Evolutionary conservation across 495 filamentous ascomycete genomes (phyloP).

Genomic region (Daldinia grandis): DNA sequence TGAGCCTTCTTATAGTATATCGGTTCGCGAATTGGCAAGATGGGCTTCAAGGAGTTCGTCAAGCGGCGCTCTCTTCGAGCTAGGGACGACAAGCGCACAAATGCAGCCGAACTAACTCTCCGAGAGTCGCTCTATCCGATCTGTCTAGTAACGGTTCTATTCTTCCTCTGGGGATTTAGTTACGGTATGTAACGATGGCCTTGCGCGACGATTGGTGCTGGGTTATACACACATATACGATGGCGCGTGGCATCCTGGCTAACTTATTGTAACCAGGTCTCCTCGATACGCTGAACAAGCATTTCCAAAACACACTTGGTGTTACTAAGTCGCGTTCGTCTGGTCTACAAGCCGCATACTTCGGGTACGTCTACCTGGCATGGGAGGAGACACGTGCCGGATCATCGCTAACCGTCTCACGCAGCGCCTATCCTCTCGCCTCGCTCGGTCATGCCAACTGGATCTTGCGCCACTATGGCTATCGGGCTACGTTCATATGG

Average conservation of each 20-base stretch:
- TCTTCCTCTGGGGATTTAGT: conserved; percentile 87
- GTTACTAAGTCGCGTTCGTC: conserved; percentile 48
- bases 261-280: conserved; percentile 50
- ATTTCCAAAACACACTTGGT: conserved; percentile 51
- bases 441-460: conserved; percentile 70
- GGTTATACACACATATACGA: not conserved
- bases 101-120: conserved; percentile 66
- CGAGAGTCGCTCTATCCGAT: conserved; percentile 62
- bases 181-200: conserved; percentile 56
- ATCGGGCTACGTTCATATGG: conserved; percentile 67
- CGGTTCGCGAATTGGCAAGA: conserved; percentile 25
- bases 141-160: conserved; percentile 73
- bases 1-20: not conserved
- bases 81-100: conserved; percentile 59
- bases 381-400: not conserved
- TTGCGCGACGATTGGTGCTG: not conserved
- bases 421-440: conserved; percentile 65
- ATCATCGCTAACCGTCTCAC: conserved; percentile 8
- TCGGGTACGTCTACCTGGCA: conserved; percentile 40
- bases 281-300: conserved; percentile 62
- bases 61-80: conserved; percentile 51
- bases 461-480: conserved; percentile 71
- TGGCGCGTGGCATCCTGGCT: not conserved
- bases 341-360: conserved; percentile 51
- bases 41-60: conserved; percentile 48